Conservation (phyloP, 305 asterid genomes). For the Rubia occidens region DNA sequence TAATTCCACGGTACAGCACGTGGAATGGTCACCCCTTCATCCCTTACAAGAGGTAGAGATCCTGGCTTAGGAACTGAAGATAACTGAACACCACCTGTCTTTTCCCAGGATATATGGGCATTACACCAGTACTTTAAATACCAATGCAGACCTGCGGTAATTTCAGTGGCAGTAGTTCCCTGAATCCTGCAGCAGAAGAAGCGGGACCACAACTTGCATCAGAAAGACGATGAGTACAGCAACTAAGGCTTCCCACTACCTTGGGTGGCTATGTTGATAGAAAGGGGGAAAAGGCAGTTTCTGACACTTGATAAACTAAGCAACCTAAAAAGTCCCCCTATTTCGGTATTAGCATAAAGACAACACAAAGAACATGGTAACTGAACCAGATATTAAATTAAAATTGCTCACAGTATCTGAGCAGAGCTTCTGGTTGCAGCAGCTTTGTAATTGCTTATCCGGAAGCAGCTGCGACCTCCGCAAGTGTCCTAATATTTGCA, state of each 20-base stretch:
- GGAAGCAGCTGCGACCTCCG: constrained; percentile 74
- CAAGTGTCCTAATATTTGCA: constrained; percentile 49
- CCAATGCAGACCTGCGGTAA: constrained; percentile 90
- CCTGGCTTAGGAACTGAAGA: constrained; percentile 77
- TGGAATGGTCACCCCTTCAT: constrained; percentile 49
- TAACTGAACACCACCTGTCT: constrained; percentile 85
- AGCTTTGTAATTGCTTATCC: constrained; percentile 48
- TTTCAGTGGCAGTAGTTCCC: constrained; percentile 86
- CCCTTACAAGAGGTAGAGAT: constrained; percentile 57
- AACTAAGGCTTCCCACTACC: too few relatives aligned
- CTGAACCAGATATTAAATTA: background rate
- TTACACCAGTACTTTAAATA: constrained; percentile 82
- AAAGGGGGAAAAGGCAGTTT: background rate
- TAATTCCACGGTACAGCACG: constrained; percentile 92
- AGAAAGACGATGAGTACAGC: background rate
- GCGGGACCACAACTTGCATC: background rate
- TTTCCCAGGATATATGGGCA: constrained; percentile 96
- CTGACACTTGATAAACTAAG: background rate
- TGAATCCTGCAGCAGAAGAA: constrained; percentile 40
- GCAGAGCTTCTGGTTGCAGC: constrained; percentile 43
- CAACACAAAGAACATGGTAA: background rate
- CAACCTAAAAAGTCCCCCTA: background rate
- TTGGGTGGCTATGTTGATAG: background rate
- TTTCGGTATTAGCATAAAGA: background rate
- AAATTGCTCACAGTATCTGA: constrained; percentile 64